Base-by-base conservation (phyloP, 345 rosid species). In the Schrenkiella parvula region DNA sequence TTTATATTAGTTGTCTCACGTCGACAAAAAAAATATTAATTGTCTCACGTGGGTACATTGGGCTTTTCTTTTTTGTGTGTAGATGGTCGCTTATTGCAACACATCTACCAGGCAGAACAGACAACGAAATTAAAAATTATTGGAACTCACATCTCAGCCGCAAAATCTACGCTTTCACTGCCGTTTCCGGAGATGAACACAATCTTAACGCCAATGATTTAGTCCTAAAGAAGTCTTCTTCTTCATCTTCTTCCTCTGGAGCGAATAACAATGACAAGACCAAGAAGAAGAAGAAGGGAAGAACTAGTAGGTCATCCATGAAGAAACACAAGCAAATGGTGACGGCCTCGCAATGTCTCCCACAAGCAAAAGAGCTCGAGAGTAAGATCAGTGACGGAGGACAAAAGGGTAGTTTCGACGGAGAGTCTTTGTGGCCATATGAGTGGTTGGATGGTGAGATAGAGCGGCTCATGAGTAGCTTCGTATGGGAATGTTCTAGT, bases 61-160 rank as follows among this genome's bases (percentile, higher is more conserved):
- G 69, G 64, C 23, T 19, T 53, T 31, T 22, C 4, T 11, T 29
- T 54, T 35, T 46, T n/a, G 23, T 41, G 58, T 74, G 9, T 69
- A 47, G 93, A 84, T 92, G 98, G 98, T 88, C 98, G 38, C 67
- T 82, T 26, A 89, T 92, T 60, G 98, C 98, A 8, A 85, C 88
- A 57, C 89, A 86, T 47, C 53, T 89, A 72, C 93, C 92, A 25
- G 95, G 96, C 73, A 74, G 96, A 72, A 88, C 98, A 18, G 98
- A 92, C 68, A 92, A 92, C 70, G 96, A 92, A 82, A 89, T 92
- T 22, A 92, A 92, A 81, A 92, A 92, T 70, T 85, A 88, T 57
- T 92, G 98, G 98, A 92, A 89, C 59, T 88, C 93, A 26, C 95
- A 89, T 71, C 80, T 89, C 18, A 84, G 92, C 73, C 73, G 98